These are phyloP conservation scores for Solanum boliviense DNA, from an alignment of 257 asterid genomes.

Conservation along the genomic window DNA sequence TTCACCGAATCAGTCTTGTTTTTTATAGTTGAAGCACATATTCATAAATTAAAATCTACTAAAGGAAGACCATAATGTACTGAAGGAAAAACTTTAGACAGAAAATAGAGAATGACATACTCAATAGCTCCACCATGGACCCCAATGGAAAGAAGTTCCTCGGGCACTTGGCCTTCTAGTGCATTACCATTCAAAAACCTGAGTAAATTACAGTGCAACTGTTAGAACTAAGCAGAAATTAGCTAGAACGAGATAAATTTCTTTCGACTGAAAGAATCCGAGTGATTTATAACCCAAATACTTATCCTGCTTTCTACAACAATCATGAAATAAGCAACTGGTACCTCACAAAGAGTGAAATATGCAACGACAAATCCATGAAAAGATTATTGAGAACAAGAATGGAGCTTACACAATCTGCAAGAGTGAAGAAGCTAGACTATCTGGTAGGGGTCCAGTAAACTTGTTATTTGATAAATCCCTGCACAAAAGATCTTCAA, in stretches of 20 bases:
- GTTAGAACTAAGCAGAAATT: not conserved
- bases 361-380: not conserved
- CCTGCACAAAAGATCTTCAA: conserved; percentile 40
- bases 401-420: conserved; percentile 69
- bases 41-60: not conserved
- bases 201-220: not conserved
- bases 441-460: conserved; percentile 70
- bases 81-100: not conserved
- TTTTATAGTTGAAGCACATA: not conserved
- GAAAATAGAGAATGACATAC: conserved; percentile 32
- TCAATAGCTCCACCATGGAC: conserved; percentile 96
- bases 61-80: not conserved
- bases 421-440: conserved; percentile 61
- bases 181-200: conserved; percentile 65
- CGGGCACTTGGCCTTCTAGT: conserved; percentile 80
- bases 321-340: not conserved
- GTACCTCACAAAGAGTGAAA: not conserved
- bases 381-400: not conserved
- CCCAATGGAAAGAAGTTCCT: conserved; percentile 77
- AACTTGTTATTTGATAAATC: conserved; percentile 76
- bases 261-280: not conserved
- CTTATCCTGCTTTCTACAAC: not conserved
- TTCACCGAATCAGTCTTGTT: not conserved
- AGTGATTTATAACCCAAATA: not conserved
- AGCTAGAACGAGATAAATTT: not conserved